Percentiles rank a stretch among this genome's conserved stretches.
Conservation (phyloP, 2,329 filamentous ascomycete species). For the Alternaria sp. region DNA sequence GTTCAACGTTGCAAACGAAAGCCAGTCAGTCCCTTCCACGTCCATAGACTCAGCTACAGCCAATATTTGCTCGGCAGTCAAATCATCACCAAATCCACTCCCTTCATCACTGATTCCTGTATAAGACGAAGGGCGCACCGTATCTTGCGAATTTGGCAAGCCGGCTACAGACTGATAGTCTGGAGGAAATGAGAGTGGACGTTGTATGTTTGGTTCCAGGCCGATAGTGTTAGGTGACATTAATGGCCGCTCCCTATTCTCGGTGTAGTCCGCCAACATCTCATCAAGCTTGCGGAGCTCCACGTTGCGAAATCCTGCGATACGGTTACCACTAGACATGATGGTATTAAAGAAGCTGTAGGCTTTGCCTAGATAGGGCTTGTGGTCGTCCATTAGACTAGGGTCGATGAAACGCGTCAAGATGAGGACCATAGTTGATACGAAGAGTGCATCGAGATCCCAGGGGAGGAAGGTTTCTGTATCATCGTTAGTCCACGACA, state of each 20-base stretch:
- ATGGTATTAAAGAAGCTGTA: constrained; percentile 58
- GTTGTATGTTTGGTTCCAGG: neutral
- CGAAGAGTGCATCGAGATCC: constrained; percentile 55
- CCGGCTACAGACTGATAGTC: neutral
- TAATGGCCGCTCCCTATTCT: constrained; percentile 1
- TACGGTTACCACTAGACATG: constrained; percentile 54
- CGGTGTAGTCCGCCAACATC: constrained; percentile 44
- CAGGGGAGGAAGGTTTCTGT: constrained; percentile 59
- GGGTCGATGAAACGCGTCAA: constrained; percentile 42
- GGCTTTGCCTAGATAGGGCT: constrained; percentile 51
- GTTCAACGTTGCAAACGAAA: constrained; percentile 56
- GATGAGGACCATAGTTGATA: constrained; percentile 53
- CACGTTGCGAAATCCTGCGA: constrained; percentile 53
- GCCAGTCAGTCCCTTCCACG: constrained; percentile 53
- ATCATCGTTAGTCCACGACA: neutral
- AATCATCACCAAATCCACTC: constrained; percentile 43
- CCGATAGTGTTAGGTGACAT: neutral
- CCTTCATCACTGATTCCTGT: constrained; percentile 29
- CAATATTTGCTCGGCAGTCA: constrained; percentile 57
- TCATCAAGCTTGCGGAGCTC: constrained; percentile 57
- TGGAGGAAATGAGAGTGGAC: neutral
- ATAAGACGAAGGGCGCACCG: constrained; percentile 18
- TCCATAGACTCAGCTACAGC: constrained; percentile 59
- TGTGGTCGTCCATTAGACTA: constrained; percentile 46
- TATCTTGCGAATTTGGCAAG: neutral